phyloP scores from a whole-genome alignment of 176 grass and related monocot genomes.

The Panicum miliaceum region DNA sequence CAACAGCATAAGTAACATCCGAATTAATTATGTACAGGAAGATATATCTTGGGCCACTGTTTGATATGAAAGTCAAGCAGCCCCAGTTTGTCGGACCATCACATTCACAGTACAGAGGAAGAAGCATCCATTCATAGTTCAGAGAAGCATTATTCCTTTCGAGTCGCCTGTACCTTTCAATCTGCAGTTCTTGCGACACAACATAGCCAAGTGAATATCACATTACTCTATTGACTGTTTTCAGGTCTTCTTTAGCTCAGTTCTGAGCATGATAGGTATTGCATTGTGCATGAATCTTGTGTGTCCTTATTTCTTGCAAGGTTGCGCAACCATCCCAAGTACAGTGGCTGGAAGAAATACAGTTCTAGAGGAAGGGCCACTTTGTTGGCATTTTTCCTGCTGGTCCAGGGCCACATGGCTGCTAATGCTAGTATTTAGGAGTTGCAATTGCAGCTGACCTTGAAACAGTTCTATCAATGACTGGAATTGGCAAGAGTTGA shows the following conservation, averaged over 20 bases:
- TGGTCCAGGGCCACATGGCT: slow-evolving; percentile 19
- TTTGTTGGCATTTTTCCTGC: slow-evolving; percentile 11
- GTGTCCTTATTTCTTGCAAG: slow-evolving; percentile 17
- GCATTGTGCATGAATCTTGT: not conserved
- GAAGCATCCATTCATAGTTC: slow-evolving; percentile 3
- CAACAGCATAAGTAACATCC: slow-evolving; percentile 21
- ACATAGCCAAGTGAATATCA: slow-evolving; percentile 13
- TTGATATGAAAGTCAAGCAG: slow-evolving; percentile 27
- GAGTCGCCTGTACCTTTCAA: slow-evolving; percentile 20
- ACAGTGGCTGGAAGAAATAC: slow-evolving; percentile 26
- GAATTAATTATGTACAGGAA: slow-evolving; percentile 9
- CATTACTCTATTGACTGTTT: slow-evolving; percentile 23
- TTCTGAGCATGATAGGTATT: not conserved
- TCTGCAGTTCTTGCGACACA: slow-evolving; percentile 29
- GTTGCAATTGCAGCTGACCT: slow-evolving; percentile 31
- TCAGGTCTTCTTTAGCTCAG: slow-evolving; percentile 33
- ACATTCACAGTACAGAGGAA: not conserved
- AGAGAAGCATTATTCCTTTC: slow-evolving; percentile 20
- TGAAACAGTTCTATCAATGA: slow-evolving; percentile 37
- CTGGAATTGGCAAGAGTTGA: slow-evolving; percentile 28
- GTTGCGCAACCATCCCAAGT: slow-evolving; percentile 31
- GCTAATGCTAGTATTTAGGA: slow-evolving; percentile 23
- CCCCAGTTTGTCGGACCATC: slow-evolving; percentile 13
- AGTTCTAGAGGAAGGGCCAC: slow-evolving; percentile 34
- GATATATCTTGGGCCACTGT: not conserved